Percentiles rank a stretch among this genome's conserved stretches.
Conservation (phyloP, 1,139 yeast species). For the Candida albicans region DNA sequence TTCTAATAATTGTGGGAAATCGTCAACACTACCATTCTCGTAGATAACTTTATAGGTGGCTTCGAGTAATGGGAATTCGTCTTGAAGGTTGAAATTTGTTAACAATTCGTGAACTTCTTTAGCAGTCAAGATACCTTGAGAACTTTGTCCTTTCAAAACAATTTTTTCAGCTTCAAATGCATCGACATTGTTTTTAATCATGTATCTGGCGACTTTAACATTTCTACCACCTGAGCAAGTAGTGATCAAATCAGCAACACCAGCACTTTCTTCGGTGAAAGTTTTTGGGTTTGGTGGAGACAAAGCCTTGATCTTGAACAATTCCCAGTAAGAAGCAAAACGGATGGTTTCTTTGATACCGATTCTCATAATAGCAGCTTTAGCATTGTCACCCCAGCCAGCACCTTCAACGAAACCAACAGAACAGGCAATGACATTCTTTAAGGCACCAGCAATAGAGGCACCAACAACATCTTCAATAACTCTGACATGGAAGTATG, state of each 20-base stretch:
- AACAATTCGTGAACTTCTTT: conserved; percentile 88
- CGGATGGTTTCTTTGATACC: conserved; percentile 83
- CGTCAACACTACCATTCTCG: conserved; percentile 64
- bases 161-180: conserved; percentile 81
- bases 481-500: conserved; percentile 91
- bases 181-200: conserved; percentile 67
- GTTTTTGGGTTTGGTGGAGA: conserved; percentile 76
- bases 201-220: conserved; percentile 80
- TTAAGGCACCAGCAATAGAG: conserved; percentile 91
- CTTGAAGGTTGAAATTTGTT: conserved; percentile 53
- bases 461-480: conserved; percentile 91
- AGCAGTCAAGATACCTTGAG: conserved; percentile 89
- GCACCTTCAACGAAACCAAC: conserved; percentile 95
- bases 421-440: conserved; percentile 89
- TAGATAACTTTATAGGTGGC: conserved; percentile 82
- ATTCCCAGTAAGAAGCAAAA: conserved; percentile 47
- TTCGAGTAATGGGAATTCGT: conserved; percentile 84
- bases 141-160: conserved; percentile 86
- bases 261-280: conserved; percentile 88
- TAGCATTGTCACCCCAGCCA: conserved; percentile 98
- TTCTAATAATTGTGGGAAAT: conserved; percentile 64
- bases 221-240: conserved; percentile 97
- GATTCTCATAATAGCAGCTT: conserved; percentile 92
- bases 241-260: conserved; percentile 95
- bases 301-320: conserved; percentile 68